phyloP scores from a whole-genome alignment of 2,329 filamentous ascomycete species.

The Clonostachys rhizophaga region DNA sequence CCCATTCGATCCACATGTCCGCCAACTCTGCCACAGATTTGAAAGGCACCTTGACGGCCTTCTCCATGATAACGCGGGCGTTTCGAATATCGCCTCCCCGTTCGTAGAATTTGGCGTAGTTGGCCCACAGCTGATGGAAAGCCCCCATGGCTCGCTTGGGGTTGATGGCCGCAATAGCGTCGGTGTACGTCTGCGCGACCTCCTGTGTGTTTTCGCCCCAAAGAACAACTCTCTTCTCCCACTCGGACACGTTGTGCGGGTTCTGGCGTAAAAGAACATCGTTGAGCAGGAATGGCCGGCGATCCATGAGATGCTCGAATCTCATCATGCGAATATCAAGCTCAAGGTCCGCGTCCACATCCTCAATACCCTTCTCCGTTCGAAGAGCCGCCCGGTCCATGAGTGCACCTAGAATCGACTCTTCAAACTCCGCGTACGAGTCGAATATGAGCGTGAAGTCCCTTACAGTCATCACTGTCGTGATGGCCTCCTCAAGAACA shows the following conservation, averaged over 20 bases:
- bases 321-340: constrained; percentile 96
- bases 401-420: constrained; percentile 85
- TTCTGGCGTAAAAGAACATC: constrained; percentile 94
- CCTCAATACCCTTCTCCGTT: constrained; percentile 70
- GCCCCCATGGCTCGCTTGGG: constrained; percentile 92
- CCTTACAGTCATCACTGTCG: constrained; percentile 96
- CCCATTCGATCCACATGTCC: constrained; percentile 99
- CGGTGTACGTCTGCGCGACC: constrained; percentile 89
- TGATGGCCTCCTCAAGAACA: constrained; percentile 92
- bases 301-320: constrained; percentile 97
- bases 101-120: constrained; percentile 97
- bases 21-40: constrained; percentile 96
- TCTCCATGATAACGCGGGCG: constrained; percentile 91
- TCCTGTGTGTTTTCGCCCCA: constrained; percentile 93
- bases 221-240: constrained; percentile 92
- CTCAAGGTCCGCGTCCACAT: constrained; percentile 87
- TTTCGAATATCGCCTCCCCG: constrained; percentile 77
- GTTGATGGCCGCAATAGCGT: constrained; percentile 87
- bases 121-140: constrained; percentile 93
- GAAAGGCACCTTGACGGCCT: constrained; percentile 95
- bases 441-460: constrained; percentile 98
- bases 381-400: constrained; percentile 83
- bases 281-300: constrained; percentile 91
- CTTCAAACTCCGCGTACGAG: constrained; percentile 93
- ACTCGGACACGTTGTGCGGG: constrained; percentile 91